Percentiles rank a stretch among this genome's conserved stretches.
phyloP scores from a whole-genome alignment of 1,139 yeast species.

The Blastobotrys elegans region DNA sequence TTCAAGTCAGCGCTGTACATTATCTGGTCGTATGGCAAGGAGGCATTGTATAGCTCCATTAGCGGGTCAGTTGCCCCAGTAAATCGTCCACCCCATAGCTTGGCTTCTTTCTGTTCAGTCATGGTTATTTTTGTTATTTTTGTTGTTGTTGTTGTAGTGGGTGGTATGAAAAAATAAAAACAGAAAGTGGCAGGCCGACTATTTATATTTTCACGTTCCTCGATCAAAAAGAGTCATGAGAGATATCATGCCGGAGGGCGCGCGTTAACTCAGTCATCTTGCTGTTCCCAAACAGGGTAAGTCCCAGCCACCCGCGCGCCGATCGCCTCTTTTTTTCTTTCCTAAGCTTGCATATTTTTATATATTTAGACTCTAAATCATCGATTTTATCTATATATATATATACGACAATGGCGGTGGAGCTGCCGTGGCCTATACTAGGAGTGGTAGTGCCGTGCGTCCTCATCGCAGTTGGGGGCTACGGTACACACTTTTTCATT shows the following conservation, averaged over 20 bases:
- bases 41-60: conserved; percentile 95
- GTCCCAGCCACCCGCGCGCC: background rate
- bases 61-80: conserved; percentile 94
- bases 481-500: conserved; percentile 58
- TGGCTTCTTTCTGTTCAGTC: conserved; percentile 27
- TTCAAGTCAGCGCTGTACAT: conserved; percentile 93
- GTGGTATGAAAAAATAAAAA: background rate
- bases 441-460: conserved; percentile 49
- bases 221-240: background rate
- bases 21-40: conserved; percentile 88
- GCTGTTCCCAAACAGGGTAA: no score
- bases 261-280: no score
- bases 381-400: background rate
- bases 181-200: background rate
- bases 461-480: conserved; percentile 58
- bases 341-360: no score
- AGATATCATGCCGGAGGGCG: no score
- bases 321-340: background rate
- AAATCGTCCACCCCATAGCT: conserved; percentile 98
- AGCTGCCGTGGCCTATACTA: conserved; percentile 30
- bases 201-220: conserved; percentile 1
- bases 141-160: background rate
- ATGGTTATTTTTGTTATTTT: background rate
- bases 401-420: conserved; percentile 22
- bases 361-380: no score